A percentile compares a stretch with the other conserved stretches of the same genome.
Evolutionary conservation across 2,329 filamentous ascomycete genomes (phyloP).

Genomic region (Microdochium bolleyi): DNA sequence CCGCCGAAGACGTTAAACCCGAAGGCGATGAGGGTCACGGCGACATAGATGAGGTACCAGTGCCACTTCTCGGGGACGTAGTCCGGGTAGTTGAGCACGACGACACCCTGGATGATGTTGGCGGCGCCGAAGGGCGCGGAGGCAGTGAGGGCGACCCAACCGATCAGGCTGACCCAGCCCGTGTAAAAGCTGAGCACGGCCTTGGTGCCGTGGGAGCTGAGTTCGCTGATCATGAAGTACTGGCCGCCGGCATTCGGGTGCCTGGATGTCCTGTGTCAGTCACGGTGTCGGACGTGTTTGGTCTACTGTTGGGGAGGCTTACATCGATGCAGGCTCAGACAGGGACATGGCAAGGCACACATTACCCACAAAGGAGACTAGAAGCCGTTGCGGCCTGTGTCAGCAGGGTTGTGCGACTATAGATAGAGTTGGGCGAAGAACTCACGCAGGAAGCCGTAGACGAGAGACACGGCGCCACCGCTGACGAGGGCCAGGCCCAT

Average conservation of each 20-base stretch:
- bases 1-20: neutral
- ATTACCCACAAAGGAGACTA: neutral
- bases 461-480: neutral
- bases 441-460: neutral
- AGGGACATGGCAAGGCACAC: neutral
- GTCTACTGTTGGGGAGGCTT: too few species aligned
- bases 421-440: neutral
- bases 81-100: conserved; percentile 6
- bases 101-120: conserved; percentile 11
- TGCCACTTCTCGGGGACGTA: conserved; percentile 18
- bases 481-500: neutral
- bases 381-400: neutral
- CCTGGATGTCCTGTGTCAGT: too few species aligned
- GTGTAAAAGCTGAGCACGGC: conserved; percentile 8
- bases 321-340: neutral
- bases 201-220: neutral
- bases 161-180: conserved; percentile 11
- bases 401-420: neutral
- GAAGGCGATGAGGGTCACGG: neutral
- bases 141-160: conserved; percentile 10
- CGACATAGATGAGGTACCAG: conserved; percentile 1
- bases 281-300: too few species aligned
- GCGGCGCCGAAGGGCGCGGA: conserved; percentile 6
- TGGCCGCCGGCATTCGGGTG: neutral
- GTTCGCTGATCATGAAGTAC: neutral